These are phyloP conservation scores for Astragalus membranaceus DNA, from an alignment of 306 rosid species.

Conservation along the genomic window DNA sequence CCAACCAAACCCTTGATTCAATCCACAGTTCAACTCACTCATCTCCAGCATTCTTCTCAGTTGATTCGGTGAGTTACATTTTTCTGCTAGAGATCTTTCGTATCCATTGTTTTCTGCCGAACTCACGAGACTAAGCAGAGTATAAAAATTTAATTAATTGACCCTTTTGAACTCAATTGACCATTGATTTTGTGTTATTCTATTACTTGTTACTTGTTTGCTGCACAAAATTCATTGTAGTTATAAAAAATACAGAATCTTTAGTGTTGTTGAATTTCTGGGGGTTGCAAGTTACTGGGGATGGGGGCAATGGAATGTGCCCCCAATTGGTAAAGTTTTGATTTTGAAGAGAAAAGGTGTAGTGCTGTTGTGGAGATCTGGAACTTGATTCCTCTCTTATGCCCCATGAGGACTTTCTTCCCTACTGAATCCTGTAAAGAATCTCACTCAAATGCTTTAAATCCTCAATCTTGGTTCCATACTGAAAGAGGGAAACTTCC, in stretches of 20 bases:
- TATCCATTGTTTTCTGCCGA: neutral
- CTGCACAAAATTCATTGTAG: neutral
- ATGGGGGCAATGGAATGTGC: conserved; percentile 25
- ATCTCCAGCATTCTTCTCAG: neutral
- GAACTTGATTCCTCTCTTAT: conserved; percentile 51
- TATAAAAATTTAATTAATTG: neutral
- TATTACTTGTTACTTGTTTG: neutral
- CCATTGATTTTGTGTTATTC: neutral
- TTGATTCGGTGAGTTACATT: conserved; percentile 26
- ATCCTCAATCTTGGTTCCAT: conserved; percentile 85
- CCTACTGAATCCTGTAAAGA: conserved; percentile 78
- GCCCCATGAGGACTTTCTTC: conserved; percentile 90
- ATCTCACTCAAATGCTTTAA: conserved; percentile 61
- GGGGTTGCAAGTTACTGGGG: conserved; percentile 16
- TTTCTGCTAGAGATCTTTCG: conserved; percentile 41
- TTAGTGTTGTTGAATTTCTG: conserved; percentile 1
- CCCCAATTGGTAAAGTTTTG: conserved; percentile 26
- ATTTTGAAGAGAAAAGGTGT: conserved; percentile 28
- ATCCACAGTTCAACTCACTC: conserved; percentile 25
- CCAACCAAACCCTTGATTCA: conserved; percentile 20
- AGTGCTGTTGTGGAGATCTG: conserved; percentile 68
- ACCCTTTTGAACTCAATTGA: neutral
- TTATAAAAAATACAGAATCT: neutral
- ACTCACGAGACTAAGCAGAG: conserved; percentile 2
- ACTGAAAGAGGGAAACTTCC: conserved; percentile 87